These are phyloP conservation scores for Chlamydomonas schloesseri DNA, from an alignment of 139 green algal species.

Conservation along the genomic window DNA sequence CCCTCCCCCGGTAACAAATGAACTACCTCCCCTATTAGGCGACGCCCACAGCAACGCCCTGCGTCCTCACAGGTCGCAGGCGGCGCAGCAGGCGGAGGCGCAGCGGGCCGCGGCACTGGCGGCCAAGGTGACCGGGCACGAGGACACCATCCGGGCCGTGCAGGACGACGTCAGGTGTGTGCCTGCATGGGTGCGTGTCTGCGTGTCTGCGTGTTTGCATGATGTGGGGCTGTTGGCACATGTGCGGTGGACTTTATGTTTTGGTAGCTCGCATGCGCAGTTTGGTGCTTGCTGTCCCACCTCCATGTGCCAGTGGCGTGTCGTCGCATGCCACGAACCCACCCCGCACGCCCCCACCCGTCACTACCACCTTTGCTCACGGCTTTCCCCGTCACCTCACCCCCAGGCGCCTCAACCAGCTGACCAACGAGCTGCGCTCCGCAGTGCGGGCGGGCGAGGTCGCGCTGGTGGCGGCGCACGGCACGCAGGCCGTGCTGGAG, in stretches of 20 bases:
- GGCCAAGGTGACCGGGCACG: slow-evolving; percentile 14
- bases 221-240: neutral
- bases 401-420: neutral
- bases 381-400: neutral
- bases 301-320: too few relatives aligned
- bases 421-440: slow-evolving; percentile 6
- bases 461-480: neutral
- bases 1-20: too few relatives aligned
- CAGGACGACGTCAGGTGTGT: slow-evolving; percentile 36
- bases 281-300: neutral
- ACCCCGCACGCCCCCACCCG: neutral
- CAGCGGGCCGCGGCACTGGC: slow-evolving; percentile 22
- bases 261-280: too few relatives aligned
- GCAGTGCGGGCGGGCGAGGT: slow-evolving; percentile 12
- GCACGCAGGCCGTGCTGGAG: slow-evolving; percentile 25
- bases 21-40: too few relatives aligned
- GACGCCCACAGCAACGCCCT: too few relatives aligned
- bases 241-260: too few relatives aligned
- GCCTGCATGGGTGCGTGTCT: neutral
- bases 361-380: neutral
- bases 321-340: too few relatives aligned
- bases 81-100: slow-evolving; percentile 16
- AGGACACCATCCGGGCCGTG: slow-evolving; percentile 20
- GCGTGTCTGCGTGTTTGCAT: neutral
- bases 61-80: neutral